A percentile compares a stretch with the other conserved stretches of the same genome.
These are phyloP conservation scores for Eragrostis curvula DNA, from an alignment of 176 grass and related monocot genomes.

Conservation along the genomic window DNA sequence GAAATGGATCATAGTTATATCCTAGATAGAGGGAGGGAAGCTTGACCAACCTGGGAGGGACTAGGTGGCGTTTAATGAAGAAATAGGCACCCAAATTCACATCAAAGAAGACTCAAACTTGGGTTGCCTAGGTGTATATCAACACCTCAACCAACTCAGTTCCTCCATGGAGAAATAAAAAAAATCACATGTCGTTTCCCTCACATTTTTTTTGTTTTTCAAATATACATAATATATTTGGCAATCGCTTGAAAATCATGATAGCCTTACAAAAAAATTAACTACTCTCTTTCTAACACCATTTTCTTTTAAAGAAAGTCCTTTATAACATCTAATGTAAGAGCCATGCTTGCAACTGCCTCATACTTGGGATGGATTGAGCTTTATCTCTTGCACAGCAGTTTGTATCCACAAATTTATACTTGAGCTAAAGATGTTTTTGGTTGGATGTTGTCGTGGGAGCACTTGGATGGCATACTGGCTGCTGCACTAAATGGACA, in stretches of 20 bases:
- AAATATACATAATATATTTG: neutral
- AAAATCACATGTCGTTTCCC: neutral
- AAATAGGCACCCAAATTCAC: neutral
- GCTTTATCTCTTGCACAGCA: constrained; percentile 12
- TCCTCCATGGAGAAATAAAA: neutral
- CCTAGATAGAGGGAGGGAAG: neutral
- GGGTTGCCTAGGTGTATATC: neutral
- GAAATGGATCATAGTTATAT: neutral
- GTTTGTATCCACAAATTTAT: neutral
- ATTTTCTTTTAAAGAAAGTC: neutral
- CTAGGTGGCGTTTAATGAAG: neutral
- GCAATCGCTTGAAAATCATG: neutral
- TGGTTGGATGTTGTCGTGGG: neutral
- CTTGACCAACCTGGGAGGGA: neutral
- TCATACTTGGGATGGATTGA: neutral
- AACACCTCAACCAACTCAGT: neutral
- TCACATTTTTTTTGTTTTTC: neutral
- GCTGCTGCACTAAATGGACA: constrained; percentile 16
- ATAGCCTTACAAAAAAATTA: neutral
- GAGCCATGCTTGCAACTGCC: neutral
- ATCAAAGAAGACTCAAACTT: neutral
- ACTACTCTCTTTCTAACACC: neutral
- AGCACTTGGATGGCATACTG: constrained; percentile 23
- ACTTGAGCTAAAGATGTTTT: constrained; percentile 12
- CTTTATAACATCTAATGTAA: constrained; percentile 21